phyloP scores from a whole-genome alignment of 495 filamentous ascomycete genomes.

The Penicillium canariense region DNA sequence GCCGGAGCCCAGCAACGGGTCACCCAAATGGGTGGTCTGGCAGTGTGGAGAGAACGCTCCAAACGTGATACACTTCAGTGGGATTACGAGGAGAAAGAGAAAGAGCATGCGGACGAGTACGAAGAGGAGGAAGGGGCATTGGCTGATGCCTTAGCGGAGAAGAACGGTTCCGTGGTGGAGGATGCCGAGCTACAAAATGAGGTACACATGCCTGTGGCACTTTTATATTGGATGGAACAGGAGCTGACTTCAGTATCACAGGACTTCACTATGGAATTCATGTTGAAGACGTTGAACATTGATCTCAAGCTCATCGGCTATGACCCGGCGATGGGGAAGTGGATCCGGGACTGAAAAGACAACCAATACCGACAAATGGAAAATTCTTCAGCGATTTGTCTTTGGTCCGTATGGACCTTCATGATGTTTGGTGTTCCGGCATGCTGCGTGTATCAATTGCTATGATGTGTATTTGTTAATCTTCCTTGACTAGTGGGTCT shows the following conservation, averaged over 20 bases:
- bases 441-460: neutral
- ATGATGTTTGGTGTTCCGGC: too few species aligned
- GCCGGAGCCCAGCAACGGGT: conserved; percentile 40
- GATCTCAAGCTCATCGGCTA: conserved; percentile 63
- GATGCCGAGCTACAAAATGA: conserved; percentile 37
- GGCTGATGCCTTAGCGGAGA: conserved; percentile 22
- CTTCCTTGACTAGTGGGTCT: neutral
- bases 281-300: conserved; percentile 66
- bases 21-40: conserved; percentile 55
- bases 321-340: conserved; percentile 52
- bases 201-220: conserved; percentile 19
- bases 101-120: conserved; percentile 26
- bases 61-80: conserved; percentile 35
- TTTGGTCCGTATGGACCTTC: too few species aligned
- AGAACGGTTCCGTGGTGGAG: conserved; percentile 9
- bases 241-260: conserved; percentile 16
- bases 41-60: conserved; percentile 50
- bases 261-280: conserved; percentile 70
- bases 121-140: conserved; percentile 24
- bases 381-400: too few species aligned
- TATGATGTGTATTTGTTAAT: neutral
- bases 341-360: conserved; percentile 38
- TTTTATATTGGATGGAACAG: neutral
- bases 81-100: conserved; percentile 28
- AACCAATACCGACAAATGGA: neutral